These are phyloP conservation scores for Pythium scleroteichum DNA, from an alignment of 352 stramenopile genomes.

Conservation along the genomic window DNA sequence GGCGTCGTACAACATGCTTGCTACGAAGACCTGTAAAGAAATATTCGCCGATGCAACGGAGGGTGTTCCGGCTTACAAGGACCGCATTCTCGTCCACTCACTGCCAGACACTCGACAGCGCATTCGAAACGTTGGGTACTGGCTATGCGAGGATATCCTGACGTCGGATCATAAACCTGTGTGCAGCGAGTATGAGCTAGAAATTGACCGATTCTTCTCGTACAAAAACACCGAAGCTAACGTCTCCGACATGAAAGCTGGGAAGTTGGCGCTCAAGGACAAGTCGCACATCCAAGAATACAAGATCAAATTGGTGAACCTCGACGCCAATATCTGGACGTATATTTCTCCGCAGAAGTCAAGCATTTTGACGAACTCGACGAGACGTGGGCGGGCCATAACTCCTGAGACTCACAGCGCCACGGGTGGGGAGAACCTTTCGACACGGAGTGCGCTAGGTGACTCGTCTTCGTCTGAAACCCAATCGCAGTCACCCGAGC, in stretches of 20 bases:
- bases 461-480: conserved; percentile 1
- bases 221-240: conserved; percentile 65
- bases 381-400: conserved; percentile 15
- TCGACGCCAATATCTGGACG: conserved; percentile 80
- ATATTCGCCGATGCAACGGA: conserved; percentile 45
- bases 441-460: conserved; percentile 4
- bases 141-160: conserved; percentile 63
- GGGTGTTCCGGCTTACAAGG: conserved; percentile 57
- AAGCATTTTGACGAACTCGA: conserved; percentile 1
- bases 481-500: conserved; percentile 1
- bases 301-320: conserved; percentile 68
- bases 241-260: conserved; percentile 40
- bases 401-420: conserved; percentile 17
- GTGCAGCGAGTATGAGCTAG: conserved; percentile 70
- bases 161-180: conserved; percentile 77
- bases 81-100: conserved; percentile 72
- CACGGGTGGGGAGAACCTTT: neutral
- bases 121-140: conserved; percentile 59
- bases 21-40: conserved; percentile 55
- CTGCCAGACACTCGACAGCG: conserved; percentile 61
- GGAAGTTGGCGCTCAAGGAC: conserved; percentile 54
- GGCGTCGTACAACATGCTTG: conserved; percentile 69
- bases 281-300: conserved; percentile 69
- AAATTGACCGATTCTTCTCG: conserved; percentile 73
- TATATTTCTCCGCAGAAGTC: conserved; percentile 31